These are phyloP conservation scores for Colletotrichum sp. DNA, from an alignment of 2,329 filamentous ascomycete species.

Conservation along the genomic window DNA sequence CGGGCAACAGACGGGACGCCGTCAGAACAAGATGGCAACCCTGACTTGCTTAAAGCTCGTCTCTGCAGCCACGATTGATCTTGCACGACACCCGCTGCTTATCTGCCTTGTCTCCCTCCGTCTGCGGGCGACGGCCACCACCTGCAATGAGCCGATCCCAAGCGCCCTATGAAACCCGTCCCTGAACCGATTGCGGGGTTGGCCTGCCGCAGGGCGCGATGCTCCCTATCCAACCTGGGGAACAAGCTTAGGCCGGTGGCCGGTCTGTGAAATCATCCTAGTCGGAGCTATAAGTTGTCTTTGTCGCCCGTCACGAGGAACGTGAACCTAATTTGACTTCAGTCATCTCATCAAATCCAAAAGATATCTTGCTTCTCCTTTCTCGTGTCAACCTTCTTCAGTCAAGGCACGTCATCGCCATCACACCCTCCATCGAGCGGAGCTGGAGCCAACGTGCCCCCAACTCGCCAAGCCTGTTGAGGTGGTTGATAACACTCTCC, in stretches of 20 bases:
- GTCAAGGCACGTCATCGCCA: neutral
- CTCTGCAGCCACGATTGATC: neutral
- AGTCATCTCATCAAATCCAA: neutral
- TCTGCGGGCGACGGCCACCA: neutral
- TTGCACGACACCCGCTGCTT: neutral
- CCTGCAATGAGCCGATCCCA: constrained; percentile 14
- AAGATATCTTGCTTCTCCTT: neutral
- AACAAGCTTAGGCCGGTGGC: neutral
- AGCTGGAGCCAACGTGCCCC: neutral
- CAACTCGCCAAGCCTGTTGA: neutral
- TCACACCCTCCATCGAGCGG: neutral
- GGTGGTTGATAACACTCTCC: constrained; percentile 1
- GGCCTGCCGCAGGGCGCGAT: constrained; percentile 8
- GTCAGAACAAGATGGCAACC: neutral
- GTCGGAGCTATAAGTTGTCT: constrained; percentile 13
- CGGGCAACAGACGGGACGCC: neutral
- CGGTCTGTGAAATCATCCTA: constrained; percentile 13
- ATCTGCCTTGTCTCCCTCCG: neutral
- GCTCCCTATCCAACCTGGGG: neutral
- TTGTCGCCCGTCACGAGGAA: constrained; percentile 7
- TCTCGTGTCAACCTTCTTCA: neutral
- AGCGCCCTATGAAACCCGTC: constrained; percentile 16
- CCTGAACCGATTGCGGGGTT: constrained; percentile 16
- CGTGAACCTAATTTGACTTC: neutral
- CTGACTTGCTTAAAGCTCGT: neutral